A percentile compares a stretch with the other conserved stretches of the same genome.
phyloP scores from a whole-genome alignment of 2,329 filamentous ascomycete genomes.

The Colletotrichum cordylinicola region DNA sequence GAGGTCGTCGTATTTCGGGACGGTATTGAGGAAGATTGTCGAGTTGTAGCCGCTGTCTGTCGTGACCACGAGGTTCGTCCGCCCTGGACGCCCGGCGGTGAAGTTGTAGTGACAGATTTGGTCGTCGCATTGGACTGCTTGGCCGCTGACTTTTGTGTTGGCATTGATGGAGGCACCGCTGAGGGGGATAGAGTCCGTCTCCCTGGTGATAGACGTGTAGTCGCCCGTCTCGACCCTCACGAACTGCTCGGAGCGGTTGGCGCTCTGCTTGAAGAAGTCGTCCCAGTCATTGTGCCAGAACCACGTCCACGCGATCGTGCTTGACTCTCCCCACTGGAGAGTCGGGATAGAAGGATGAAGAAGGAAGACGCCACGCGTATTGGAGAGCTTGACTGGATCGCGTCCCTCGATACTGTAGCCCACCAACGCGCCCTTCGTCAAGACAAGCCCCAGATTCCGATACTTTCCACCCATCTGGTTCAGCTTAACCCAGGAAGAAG shows the following conservation, averaged over 20 bases:
- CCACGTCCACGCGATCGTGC: conserved; percentile 1
- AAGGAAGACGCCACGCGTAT: conserved; percentile 9
- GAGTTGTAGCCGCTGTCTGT: not conserved
- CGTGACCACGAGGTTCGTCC: not conserved
- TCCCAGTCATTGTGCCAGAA: conserved; percentile 17
- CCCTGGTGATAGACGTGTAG: not conserved
- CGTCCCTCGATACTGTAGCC: conserved; percentile 19
- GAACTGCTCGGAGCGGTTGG: not conserved
- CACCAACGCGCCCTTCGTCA: conserved; percentile 1
- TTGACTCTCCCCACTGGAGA: not conserved
- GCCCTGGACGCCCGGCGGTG: not conserved
- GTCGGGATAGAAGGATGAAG: not conserved
- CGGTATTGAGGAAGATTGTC: not conserved
- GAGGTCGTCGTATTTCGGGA: not conserved
- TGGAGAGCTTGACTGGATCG: not conserved
- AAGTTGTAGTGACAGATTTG: not conserved
- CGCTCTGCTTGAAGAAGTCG: not conserved
- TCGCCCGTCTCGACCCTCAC: not conserved
- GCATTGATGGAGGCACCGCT: not conserved
- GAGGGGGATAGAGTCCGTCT: not conserved
- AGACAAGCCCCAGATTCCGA: conserved; percentile 5
- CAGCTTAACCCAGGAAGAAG: conserved; percentile 12
- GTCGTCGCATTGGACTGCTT: not conserved
- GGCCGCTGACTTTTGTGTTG: not conserved
- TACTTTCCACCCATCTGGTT: conserved; percentile 10